A percentile compares a stretch with the other conserved stretches of the same genome.
These are phyloP conservation scores for Suillus occidentalis DNA, from an alignment of 768 basidiomycete species.

Conservation along the genomic window DNA sequence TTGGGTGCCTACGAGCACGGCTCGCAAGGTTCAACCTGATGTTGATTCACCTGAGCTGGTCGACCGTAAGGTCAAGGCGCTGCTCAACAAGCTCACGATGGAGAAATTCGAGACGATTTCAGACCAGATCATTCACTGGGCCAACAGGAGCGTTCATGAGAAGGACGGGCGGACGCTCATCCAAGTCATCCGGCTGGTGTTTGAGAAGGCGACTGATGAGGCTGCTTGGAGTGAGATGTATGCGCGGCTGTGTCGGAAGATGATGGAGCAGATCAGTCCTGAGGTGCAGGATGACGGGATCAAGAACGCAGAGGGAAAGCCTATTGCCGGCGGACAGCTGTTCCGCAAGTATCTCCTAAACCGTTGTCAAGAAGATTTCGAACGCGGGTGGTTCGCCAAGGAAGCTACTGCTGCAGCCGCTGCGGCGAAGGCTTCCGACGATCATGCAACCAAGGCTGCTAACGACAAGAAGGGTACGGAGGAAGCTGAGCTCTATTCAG, in stretches of 20 bases:
- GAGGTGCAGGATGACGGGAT: constrained; percentile 90
- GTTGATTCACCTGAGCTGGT: constrained; percentile 80
- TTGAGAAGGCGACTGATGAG: constrained; percentile 97
- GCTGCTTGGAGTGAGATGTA: constrained; percentile 98
- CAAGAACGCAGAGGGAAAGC: constrained; percentile 76
- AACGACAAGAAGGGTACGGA: constrained; percentile 55
- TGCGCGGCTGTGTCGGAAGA: constrained; percentile 89
- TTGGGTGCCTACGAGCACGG: constrained; percentile 58
- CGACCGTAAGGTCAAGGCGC: constrained; percentile 87
- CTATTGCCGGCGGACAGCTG: constrained; percentile 89
- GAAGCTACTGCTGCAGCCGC: constrained; percentile 78
- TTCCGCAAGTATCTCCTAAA: constrained; percentile 98
- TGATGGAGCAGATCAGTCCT: constrained; percentile 90
- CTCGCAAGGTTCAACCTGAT: constrained; percentile 49
- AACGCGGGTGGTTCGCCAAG: constrained; percentile 90
- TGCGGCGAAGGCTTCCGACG: no score
- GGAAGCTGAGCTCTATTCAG: constrained; percentile 79
- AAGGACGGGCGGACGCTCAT: constrained; percentile 92
- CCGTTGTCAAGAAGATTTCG: constrained; percentile 41
- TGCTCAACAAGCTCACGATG: constrained; percentile 96
- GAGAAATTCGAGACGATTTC: constrained; percentile 97
- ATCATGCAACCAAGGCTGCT: constrained; percentile 47
- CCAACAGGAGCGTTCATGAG: constrained; percentile 90
- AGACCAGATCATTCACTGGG: constrained; percentile 92
- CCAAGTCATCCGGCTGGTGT: constrained; percentile 93